Conservation (phyloP, 768 basidiomycete genomes). For the Pleurotus citrinopileatus region DNA sequence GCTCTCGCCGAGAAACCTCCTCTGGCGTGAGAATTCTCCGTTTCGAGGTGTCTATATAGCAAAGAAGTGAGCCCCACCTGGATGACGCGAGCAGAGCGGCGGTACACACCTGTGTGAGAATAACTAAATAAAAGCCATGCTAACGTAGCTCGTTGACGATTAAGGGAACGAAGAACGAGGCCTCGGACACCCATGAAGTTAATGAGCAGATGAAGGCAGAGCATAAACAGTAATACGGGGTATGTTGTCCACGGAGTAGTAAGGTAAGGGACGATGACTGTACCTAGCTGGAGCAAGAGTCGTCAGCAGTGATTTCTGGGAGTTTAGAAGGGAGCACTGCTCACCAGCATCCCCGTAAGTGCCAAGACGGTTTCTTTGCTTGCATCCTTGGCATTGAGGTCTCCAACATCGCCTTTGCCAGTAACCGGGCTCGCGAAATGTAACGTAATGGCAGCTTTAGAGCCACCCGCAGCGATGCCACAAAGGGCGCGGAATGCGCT, state of each 20-base stretch:
- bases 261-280: conserved; percentile 54
- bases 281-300: conserved; percentile 47
- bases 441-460: conserved; percentile 65
- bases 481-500: conserved; percentile 59
- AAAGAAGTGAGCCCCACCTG: neutral
- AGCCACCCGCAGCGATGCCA: conserved; percentile 62
- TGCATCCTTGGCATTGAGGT: conserved; percentile 69
- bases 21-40: conserved; percentile 27
- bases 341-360: conserved; percentile 64
- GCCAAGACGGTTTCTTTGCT: conserved; percentile 72
- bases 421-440: conserved; percentile 56
- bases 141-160: conserved; percentile 54
- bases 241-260: conserved; percentile 48
- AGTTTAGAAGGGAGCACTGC: conserved; percentile 14
- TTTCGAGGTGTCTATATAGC: neutral
- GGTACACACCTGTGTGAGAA: conserved; percentile 10
- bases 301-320: neutral
- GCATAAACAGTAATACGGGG: conserved; percentile 44
- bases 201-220: conserved; percentile 50
- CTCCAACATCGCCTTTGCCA: conserved; percentile 62
- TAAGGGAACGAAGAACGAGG: conserved; percentile 54
- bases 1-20: conserved; percentile 39
- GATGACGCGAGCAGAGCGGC: neutral
- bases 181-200: conserved; percentile 63
- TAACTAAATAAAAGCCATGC: conserved; percentile 45